phyloP scores from a whole-genome alignment of 352 stramenopile species.

The Pythium brassicae region DNA sequence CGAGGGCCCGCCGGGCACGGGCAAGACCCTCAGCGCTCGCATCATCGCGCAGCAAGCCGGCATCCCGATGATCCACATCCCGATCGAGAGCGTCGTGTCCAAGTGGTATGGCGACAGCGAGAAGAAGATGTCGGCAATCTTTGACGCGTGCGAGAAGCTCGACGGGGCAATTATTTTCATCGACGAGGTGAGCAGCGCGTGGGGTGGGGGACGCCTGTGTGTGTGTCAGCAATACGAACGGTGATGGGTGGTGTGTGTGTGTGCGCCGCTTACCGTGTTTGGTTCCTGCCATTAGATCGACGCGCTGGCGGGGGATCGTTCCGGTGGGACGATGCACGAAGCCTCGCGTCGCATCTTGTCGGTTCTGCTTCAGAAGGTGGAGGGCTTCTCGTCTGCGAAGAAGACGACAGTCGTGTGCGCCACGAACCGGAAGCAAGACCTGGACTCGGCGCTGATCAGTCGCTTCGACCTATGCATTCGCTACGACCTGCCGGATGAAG shows the following conservation, averaged over 20 bases:
- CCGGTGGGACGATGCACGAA: conserved; percentile 89
- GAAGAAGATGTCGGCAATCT: conserved; percentile 93
- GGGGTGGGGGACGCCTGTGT: too few relatives aligned
- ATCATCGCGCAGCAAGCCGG: conserved; percentile 92
- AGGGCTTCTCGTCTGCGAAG: conserved; percentile 90
- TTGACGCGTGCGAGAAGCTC: conserved; percentile 91
- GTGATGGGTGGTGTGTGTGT: not conserved
- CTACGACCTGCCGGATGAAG: conserved; percentile 87
- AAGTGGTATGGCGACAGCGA: conserved; percentile 96
- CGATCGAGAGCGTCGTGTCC: conserved; percentile 91
- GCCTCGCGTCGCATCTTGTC: conserved; percentile 89
- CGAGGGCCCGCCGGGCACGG: conserved; percentile 92
- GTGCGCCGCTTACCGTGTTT: not conserved
- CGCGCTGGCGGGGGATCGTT: conserved; percentile 85
- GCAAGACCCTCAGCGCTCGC: conserved; percentile 92
- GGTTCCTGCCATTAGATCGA: conserved; percentile 67
- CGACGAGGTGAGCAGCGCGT: conserved; percentile 88
- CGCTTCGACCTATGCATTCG: conserved; percentile 92
- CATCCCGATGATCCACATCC: conserved; percentile 92
- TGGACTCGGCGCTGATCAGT: conserved; percentile 90
- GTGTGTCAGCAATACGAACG: not conserved
- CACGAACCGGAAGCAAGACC: conserved; percentile 91
- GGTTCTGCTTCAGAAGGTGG: conserved; percentile 89
- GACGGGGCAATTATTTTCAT: conserved; percentile 94
- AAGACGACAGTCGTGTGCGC: conserved; percentile 92